A percentile compares a stretch with the other conserved stretches of the same genome.
phyloP scores from a whole-genome alignment of 495 filamentous ascomycete genomes.

The Aspergillus diversus region DNA sequence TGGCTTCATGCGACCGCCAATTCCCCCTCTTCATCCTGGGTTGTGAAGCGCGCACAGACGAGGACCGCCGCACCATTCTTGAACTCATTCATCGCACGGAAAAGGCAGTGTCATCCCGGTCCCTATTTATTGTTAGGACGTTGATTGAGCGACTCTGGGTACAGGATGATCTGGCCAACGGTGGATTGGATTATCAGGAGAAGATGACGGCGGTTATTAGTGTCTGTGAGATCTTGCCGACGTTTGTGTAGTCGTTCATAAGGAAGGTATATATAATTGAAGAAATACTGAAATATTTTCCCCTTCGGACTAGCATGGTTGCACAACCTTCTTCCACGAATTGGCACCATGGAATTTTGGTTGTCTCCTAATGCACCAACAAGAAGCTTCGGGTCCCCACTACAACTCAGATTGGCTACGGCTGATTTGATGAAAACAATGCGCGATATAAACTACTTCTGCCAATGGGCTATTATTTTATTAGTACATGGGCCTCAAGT shows the following conservation, averaged over 20 bases:
- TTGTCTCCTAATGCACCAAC: too few relatives aligned
- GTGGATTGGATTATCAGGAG: conserved; percentile 10
- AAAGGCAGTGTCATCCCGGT: conserved; percentile 11
- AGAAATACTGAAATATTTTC: too few relatives aligned
- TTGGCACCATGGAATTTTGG: too few relatives aligned
- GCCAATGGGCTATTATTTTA: too few relatives aligned
- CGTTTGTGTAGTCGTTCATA: conserved; percentile 16
- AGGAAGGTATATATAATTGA: too few relatives aligned
- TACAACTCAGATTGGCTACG: too few relatives aligned
- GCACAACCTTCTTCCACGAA: too few relatives aligned
- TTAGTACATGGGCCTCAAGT: too few relatives aligned
- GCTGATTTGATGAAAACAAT: too few relatives aligned
- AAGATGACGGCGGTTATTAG: conserved; percentile 15
- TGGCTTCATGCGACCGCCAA: conserved; percentile 17
- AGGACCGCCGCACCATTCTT: conserved; percentile 13
- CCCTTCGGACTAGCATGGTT: too few relatives aligned
- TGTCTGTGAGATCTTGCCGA: conserved; percentile 14
- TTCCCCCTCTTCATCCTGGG: conserved; percentile 22
- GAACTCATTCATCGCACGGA: conserved; percentile 20
- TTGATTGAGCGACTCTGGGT: conserved; percentile 19
- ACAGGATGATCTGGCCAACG: conserved; percentile 22
- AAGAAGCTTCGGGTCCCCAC: too few relatives aligned
- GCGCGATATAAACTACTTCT: too few relatives aligned
- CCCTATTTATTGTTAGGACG: conserved; percentile 1
- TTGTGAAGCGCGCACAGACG: conserved; percentile 20